These are phyloP conservation scores for Tylopilus rubrobrunneus DNA, from an alignment of 768 basidiomycete species.

Conservation along the genomic window DNA sequence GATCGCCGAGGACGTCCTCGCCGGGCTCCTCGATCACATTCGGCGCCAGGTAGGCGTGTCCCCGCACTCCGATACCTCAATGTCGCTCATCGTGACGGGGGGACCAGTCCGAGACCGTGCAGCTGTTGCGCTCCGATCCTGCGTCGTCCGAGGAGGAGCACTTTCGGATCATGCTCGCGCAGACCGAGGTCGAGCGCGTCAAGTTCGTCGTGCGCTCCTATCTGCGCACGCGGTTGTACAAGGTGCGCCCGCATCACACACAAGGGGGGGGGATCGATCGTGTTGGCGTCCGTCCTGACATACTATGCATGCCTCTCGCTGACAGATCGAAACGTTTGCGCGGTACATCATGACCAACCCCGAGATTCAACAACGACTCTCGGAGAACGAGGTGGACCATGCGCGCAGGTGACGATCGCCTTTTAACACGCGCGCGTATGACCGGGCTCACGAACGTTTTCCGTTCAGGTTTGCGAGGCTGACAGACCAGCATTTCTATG, in stretches of 20 bases:
- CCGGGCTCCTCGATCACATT: constrained; percentile 67
- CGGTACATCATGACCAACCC: constrained; percentile 71
- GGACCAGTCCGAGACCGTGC: constrained; percentile 71
- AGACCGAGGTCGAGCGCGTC: constrained; percentile 91
- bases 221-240: constrained; percentile 78
- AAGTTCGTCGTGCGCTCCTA: constrained; percentile 92
- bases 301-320: neutral
- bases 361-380: constrained; percentile 72
- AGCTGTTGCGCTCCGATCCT: constrained; percentile 71
- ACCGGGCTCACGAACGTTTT: neutral
- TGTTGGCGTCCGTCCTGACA: too few relatives aligned
- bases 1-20: constrained; percentile 65
- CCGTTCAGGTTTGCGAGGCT: constrained; percentile 64
- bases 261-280: too few relatives aligned
- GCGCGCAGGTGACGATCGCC: constrained; percentile 56
- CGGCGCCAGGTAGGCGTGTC: constrained; percentile 66
- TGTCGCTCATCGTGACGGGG: neutral
- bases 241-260: constrained; percentile 47
- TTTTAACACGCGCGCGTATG: neutral
- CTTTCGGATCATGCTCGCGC: constrained; percentile 86
- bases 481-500: constrained; percentile 71
- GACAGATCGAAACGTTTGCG: constrained; percentile 84
- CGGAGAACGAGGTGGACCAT: constrained; percentile 78
- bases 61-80: neutral
- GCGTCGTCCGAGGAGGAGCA: constrained; percentile 90